Base-by-base conservation (phyloP, 352 stramenopile species). In the Pythium oligandrum region DNA sequence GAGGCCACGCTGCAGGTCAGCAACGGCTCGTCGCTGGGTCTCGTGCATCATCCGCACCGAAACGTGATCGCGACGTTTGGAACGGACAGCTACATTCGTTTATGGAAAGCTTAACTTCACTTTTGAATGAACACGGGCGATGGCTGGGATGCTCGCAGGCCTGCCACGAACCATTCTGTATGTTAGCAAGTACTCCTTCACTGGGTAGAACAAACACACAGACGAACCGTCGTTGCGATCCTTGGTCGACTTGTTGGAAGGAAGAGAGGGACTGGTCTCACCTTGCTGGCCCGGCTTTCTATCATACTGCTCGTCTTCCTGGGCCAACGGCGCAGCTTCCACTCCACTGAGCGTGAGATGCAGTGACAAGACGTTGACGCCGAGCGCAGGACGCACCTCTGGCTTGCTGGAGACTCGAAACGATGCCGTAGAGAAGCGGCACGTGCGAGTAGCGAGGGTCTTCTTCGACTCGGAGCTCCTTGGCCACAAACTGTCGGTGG, bases 11-110 rank as follows among this genome's bases (percentile, higher is more conserved):
- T 96, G 58, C 86, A 94, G 70, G 81, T 96, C 12, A 88, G 65
- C 53, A 92, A 92, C 6, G 75, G 81, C 34, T 74, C 92, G 12
- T 67, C 86, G 2, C 79, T 94, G 26, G 89, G 89, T 5, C 61
- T 97, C 26, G 68, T 68, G 8, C 88, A 96, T 57, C 89, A 97
- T 48, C 89, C 89, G 3, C 78, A 96, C 53, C 75, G 86, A 47
- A 97, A 97, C 59, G 55, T 97, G 32, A 45, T 97, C 36, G 89
- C 87, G 37, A 96, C 89, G 1, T 96, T 92, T 56, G 82, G 82
- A 26, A 92, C 70, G 33, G 89, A 97, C 42, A 72, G 81, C 64
- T 92, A 92, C 47, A 70, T 94, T 12, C 68, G 83, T 45, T 49
- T 94, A 47, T 94, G 83, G 83, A 89, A 90, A 58, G 79, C 78